Evolutionary conservation across 2,329 filamentous ascomycete genomes (phyloP), one percentile per base, ranked within the genome.

Genomic region (Arthrobotrys pseudoclavata): DNA sequence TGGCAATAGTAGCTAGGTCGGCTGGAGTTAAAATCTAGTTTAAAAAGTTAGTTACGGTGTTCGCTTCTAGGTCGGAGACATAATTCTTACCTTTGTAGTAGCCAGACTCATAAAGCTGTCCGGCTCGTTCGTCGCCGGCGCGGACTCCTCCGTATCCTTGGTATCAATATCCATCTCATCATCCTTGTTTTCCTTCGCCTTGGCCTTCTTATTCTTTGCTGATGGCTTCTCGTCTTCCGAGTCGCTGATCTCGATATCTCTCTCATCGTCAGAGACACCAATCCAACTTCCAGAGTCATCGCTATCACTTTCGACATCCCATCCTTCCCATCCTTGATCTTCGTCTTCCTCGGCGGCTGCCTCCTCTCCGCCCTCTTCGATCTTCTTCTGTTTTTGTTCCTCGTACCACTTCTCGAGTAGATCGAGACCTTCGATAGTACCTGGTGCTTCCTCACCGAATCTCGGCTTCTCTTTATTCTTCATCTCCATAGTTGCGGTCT

Each of bases 351-450:
- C 86, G 53, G 86, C 85, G 89, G 86, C 2, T 93, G 85, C 20
- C 91, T 92, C 81, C 88, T 89, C 81, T 91, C 93, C 22, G 87
- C 87, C 55, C 89, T 88, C 84, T 90, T 94, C 83, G 90, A 89
- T 83, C 90, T 89, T 82, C 42, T 77, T 77, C 22, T 67, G 60
- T 24, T 89, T 90, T 84, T 98, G 93, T 80, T 97, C 93, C 78
- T 94, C 92, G 84, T 98, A 98, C 91, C 92, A 98, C 84, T 93
- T 89, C 83, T 93, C 94, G 9, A 99, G 87, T 20, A 99, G 86
- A 80, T 98, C 95, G 7, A 99, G 87, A 18, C 96, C 96, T 83
- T 97, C 94, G 69, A 99, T 97, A 6, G 90, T 91, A 18, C 94
- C 95, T 1, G 85, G 85, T 34, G 91, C 88, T 83, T 95, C 90